Evolutionary conservation across 768 basidiomycete species (phyloP).

Genomic region (Suillus fuscotomentosus): DNA sequence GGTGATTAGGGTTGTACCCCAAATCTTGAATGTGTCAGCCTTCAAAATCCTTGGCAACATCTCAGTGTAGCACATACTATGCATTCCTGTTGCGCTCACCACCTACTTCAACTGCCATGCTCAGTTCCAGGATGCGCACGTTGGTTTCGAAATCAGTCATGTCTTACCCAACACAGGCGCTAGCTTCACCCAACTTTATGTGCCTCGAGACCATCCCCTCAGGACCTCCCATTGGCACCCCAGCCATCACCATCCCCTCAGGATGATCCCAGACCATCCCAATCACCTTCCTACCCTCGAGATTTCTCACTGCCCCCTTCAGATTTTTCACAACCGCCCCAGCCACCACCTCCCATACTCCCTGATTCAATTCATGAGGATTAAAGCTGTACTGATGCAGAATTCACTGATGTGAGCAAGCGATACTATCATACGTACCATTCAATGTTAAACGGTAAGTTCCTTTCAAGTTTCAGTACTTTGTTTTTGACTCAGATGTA

Average conservation of each 20-base stretch:
- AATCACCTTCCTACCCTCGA: neutral
- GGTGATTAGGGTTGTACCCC: neutral
- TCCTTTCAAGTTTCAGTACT: no score
- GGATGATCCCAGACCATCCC: neutral
- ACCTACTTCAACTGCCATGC: neutral
- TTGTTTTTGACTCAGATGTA: neutral
- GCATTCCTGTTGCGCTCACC: neutral
- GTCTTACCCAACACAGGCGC: neutral
- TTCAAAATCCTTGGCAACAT: neutral
- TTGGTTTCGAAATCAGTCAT: neutral
- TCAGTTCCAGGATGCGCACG: neutral
- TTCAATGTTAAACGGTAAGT: neutral
- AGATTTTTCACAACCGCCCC: neutral
- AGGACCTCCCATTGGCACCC: neutral
- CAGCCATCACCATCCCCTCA: no score
- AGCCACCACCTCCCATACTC: neutral
- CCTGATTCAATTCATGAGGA: no score
- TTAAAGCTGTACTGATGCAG: neutral
- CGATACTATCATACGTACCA: neutral
- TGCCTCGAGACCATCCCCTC: neutral
- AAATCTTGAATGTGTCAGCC: neutral
- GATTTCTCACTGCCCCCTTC: neutral
- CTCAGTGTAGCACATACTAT: neutral
- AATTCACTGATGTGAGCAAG: neutral
- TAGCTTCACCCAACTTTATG: neutral